phyloP scores from a whole-genome alignment of 73 alveolate species.

The Blepharisma stoltei region DNA sequence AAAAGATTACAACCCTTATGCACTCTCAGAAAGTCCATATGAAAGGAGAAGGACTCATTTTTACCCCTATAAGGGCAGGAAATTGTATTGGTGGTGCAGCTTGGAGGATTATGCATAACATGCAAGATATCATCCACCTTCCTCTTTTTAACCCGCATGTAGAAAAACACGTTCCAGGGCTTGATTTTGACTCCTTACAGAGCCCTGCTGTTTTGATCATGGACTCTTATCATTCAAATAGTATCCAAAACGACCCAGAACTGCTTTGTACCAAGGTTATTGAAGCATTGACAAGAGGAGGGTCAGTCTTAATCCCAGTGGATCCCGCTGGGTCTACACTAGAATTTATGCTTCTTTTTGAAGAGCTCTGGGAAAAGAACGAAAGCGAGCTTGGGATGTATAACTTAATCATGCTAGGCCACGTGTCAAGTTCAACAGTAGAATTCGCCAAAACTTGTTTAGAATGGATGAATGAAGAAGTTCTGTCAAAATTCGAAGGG shows the following conservation, averaged over 20 bases:
- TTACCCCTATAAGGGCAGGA: not conserved
- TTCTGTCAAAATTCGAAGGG: not conserved
- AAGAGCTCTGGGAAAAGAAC: conserved; percentile 10
- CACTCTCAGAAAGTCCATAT: conserved; percentile 26
- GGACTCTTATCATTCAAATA: not conserved
- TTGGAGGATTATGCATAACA: conserved; percentile 15
- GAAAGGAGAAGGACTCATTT: conserved; percentile 19
- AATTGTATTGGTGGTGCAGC: conserved; percentile 3
- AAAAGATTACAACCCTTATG: not conserved
- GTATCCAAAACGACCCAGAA: not conserved
- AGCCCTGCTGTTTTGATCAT: conserved; percentile 1
- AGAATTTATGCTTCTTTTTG: not conserved
- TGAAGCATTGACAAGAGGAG: not conserved
- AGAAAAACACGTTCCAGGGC: not conserved
- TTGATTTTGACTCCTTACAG: conserved; percentile 2
- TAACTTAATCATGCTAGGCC: not conserved
- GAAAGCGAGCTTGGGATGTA: conserved; percentile 1
- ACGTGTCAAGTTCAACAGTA: not conserved
- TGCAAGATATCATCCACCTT: not conserved
- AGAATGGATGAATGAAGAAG: conserved; percentile 1
- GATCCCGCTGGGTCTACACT: not conserved
- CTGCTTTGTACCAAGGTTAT: not conserved
- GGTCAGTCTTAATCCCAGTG: conserved; percentile 20
- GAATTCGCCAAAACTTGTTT: conserved; percentile 21
- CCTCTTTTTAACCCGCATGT: conserved; percentile 15